These are phyloP conservation scores for Linderniella brevidens DNA, from an alignment of 257 asterid species.

Conservation along the genomic window DNA sequence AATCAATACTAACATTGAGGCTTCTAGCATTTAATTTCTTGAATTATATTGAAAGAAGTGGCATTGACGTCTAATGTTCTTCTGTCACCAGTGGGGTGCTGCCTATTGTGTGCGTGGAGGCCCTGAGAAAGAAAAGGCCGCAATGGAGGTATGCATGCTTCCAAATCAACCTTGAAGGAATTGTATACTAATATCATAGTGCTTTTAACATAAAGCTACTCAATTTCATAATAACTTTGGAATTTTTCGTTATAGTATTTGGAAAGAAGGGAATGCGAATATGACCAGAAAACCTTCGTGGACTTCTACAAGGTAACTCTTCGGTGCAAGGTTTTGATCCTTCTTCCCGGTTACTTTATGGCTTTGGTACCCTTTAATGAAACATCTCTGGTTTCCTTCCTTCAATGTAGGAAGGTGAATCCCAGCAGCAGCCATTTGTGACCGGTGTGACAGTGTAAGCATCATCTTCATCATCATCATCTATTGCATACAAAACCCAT, in stretches of 20 bases:
- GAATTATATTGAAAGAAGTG: not conserved
- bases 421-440: conserved; percentile 31
- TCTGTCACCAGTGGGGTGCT: conserved; percentile 71
- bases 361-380: too few relatives aligned
- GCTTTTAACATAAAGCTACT: not conserved
- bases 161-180: too few relatives aligned
- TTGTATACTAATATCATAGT: not conserved
- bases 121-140: conserved; percentile 56
- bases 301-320: conserved; percentile 53
- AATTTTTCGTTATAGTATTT: conserved; percentile 37
- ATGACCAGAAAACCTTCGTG: conserved; percentile 57
- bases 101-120: conserved; percentile 82
- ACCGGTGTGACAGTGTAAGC: conserved; percentile 72
- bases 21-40: not conserved
- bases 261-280: conserved; percentile 81
- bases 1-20: not conserved
- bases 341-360: not conserved
- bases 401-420: conserved; percentile 44
- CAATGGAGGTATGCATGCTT: conserved; percentile 62
- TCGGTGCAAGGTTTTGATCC: not conserved
- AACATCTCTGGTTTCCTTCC: conserved; percentile 1
- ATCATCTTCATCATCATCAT: not conserved
- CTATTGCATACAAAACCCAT: not conserved
- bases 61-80: conserved; percentile 3
- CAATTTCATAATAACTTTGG: not conserved